Evolutionary conservation across 139 green algal genomes (phyloP).

Genomic region (Closterium sp.): DNA sequence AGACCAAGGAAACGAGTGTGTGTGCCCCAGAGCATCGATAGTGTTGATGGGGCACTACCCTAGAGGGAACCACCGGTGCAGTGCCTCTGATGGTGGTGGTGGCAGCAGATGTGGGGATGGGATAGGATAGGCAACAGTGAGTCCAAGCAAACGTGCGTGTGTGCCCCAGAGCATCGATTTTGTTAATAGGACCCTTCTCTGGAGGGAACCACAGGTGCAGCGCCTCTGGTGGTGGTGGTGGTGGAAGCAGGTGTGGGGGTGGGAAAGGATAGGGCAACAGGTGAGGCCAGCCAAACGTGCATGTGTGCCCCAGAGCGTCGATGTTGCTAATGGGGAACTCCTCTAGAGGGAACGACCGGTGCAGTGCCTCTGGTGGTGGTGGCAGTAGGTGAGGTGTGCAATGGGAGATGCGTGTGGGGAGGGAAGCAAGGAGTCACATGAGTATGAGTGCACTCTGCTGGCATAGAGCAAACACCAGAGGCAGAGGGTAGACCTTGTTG

Average conservation of each 20-base stretch:
- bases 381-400: too few species aligned
- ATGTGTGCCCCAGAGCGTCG: neutral
- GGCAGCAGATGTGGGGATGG: neutral
- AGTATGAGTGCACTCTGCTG: too few species aligned
- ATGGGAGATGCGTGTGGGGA: too few species aligned
- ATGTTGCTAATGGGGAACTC: conserved; percentile 23
- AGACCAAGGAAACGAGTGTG: too few species aligned
- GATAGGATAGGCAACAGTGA: neutral
- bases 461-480: too few species aligned
- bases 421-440: too few species aligned
- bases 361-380: neutral
- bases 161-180: conserved; percentile 16
- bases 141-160: neutral
- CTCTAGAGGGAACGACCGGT: neutral
- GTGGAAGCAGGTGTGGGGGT: neutral
- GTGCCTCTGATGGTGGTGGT: too few species aligned
- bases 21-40: too few species aligned
- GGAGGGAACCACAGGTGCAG: conserved; percentile 24
- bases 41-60: too few species aligned
- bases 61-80: too few species aligned
- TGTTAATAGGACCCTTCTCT: conserved; percentile 21
- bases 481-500: conserved; percentile 32
- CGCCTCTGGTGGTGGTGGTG: conserved; percentile 2
- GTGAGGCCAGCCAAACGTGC: too few species aligned
- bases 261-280: too few species aligned